Percentiles rank a stretch among this genome's conserved stretches.
Evolutionary conservation across 495 filamentous ascomycete genomes (phyloP).

Genomic region (Aspergillus hancockii): DNA sequence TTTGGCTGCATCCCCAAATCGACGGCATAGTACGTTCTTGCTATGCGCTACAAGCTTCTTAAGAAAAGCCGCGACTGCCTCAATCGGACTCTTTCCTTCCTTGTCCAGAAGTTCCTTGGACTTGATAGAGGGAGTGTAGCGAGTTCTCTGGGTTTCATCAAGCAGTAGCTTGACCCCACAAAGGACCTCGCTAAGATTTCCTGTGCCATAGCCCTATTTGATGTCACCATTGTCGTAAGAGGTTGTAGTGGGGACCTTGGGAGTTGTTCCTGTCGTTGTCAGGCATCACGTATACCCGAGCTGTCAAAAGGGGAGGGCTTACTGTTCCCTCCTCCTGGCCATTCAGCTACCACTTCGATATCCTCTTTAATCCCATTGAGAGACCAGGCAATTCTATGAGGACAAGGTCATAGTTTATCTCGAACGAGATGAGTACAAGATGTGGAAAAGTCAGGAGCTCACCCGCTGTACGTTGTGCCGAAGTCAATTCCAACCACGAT

Average conservation of each 20-base stretch:
- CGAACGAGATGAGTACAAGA: constrained; percentile 7
- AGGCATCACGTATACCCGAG: neutral
- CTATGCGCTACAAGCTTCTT: constrained; percentile 40
- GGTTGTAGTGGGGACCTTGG: constrained; percentile 53
- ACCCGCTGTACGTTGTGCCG: constrained; percentile 47
- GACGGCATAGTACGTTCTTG: constrained; percentile 23
- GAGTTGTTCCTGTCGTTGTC: constrained; percentile 27
- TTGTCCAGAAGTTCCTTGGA: constrained; percentile 17
- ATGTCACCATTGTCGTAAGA: constrained; percentile 30
- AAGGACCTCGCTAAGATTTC: constrained; percentile 22
- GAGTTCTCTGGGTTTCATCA: constrained; percentile 25
- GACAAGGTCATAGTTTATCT: constrained; percentile 19
- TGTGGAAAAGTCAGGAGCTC: constrained; percentile 7
- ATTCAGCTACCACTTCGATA: constrained; percentile 36
- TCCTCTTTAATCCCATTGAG: constrained; percentile 24
- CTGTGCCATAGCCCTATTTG: constrained; percentile 48
- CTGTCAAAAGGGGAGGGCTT: constrained; percentile 9
- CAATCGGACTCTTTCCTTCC: constrained; percentile 32
- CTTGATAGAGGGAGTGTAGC: constrained; percentile 19
- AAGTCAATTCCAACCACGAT: constrained; percentile 49
- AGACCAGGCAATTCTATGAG: constrained; percentile 24
- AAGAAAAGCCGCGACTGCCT: constrained; percentile 41
- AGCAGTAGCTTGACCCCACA: constrained; percentile 43
- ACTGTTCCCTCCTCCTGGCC: constrained; percentile 34
- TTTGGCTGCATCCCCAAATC: constrained; percentile 27